Conservation (phyloP, 805 yeast species). For the Starmerella apis region DNA sequence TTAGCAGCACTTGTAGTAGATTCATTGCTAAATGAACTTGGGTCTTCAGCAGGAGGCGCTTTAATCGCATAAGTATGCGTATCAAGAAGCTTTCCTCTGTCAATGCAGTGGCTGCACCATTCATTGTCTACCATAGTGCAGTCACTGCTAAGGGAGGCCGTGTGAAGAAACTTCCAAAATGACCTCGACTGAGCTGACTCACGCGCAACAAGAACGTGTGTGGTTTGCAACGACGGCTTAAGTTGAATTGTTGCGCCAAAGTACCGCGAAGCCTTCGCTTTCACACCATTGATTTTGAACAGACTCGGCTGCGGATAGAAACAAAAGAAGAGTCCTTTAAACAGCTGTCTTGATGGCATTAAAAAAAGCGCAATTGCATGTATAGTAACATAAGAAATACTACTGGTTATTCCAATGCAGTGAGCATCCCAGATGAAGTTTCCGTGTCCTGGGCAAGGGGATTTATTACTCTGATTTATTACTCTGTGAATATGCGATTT, state of each 20-base stretch:
- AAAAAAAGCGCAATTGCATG: neutral
- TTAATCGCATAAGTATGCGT: neutral
- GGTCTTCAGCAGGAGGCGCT: neutral
- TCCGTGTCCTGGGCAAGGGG: neutral
- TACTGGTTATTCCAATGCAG: too few species aligned
- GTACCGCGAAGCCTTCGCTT: conserved; percentile 17
- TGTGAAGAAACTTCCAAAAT: conserved; percentile 6
- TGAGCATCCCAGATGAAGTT: too few species aligned
- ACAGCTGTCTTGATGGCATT: conserved; percentile 6
- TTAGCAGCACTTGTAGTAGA: too few species aligned
- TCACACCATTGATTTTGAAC: conserved; percentile 14
- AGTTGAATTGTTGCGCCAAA: conserved; percentile 26
- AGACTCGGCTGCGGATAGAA: conserved; percentile 18
- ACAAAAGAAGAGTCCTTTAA: conserved; percentile 11
- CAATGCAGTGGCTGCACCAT: conserved; percentile 33
- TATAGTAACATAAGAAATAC: neutral
- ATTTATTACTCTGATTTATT: too few species aligned
- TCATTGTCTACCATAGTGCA: conserved; percentile 19
- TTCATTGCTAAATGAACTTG: too few species aligned
- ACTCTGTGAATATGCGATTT: too few species aligned
- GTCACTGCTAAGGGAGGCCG: neutral
- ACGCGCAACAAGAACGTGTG: conserved; percentile 27
- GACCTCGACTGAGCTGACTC: neutral
- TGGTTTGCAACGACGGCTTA: conserved; percentile 13
- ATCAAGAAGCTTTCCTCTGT: conserved; percentile 18